Evolutionary conservation across 345 rosid species (phyloP), one percentile per base, ranked within the genome.

Genomic region (Geranium brycei): DNA sequence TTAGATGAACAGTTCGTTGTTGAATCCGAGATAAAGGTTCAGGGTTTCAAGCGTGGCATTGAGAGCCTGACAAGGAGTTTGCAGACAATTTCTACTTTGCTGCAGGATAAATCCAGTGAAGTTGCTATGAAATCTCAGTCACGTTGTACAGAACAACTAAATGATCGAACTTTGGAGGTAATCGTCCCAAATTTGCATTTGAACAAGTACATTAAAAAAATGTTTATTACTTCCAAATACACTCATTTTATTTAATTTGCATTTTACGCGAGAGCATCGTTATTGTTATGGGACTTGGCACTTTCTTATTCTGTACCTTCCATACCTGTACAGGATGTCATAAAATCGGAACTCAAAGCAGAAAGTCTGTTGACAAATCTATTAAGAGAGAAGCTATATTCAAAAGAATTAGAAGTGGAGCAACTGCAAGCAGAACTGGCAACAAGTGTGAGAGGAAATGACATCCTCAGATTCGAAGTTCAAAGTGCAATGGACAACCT

Each of bases 401-500:
- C 87, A 16, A 88, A 85, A 80, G 97, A 91, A 81, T 64, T 77
- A 75, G 96, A 95, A 79, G 84, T 78, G 30, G 91, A 91, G 73
- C 96, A 79, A 78, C 61, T 95, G 70, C 88, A 88, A 74, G 92
- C 91, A 57, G 96, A 95, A 77, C 17, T 91, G 56, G 87, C 96
- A 60, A 81, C 96, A 47, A 88, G 86, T 5, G 91, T 88, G 55
- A 82, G 96, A 67, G 86, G 95, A 28, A 87, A 81, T 60, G 95
- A 91, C 72, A 79, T 88, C 59, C 87, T 95, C 56, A 76, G 76
- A 69, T 72, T 78, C 69, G 95, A 95, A 78, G 74, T 85, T 63
- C 87, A 88, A 65, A 84, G 76, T 68, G 77, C 85, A 66, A 28
- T 78, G 81, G 99, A 91, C 75, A 81, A 72, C 75, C 76, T 88